phyloP scores from a whole-genome alignment of 805 yeast genomes.

The Candida ipomoeae region DNA sequence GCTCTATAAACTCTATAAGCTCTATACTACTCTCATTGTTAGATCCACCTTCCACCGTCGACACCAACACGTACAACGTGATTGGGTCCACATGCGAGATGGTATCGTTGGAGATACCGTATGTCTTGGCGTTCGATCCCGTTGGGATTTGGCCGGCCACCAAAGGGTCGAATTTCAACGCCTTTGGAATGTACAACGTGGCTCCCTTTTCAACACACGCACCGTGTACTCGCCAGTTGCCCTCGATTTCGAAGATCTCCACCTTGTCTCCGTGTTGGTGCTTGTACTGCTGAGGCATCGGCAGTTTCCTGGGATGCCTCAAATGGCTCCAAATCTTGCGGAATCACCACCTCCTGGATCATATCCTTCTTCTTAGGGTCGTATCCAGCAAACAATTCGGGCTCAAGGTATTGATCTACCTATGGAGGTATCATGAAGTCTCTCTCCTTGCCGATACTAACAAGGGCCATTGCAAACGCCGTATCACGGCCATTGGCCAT shows the following conservation, averaged over 20 bases:
- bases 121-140: conserved; percentile 94
- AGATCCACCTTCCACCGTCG: conserved; percentile 96
- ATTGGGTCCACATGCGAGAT: conserved; percentile 94
- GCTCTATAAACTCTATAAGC: too few relatives aligned
- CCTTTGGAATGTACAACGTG: conserved; percentile 84
- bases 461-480: too few relatives aligned
- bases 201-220: conserved; percentile 90
- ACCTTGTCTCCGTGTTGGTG: conserved; percentile 91
- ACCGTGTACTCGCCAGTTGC: conserved; percentile 91
- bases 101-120: conserved; percentile 93
- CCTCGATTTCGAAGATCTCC: conserved; percentile 85
- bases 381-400: conserved; percentile 90
- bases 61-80: conserved; percentile 86
- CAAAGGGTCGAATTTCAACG: conserved; percentile 66
- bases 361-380: conserved; percentile 91
- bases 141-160: conserved; percentile 95
- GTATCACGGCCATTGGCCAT: too few relatives aligned
- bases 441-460: too few relatives aligned
- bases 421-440: too few relatives aligned
- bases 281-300: conserved; percentile 85
- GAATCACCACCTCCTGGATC: conserved; percentile 93
- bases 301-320: conserved; percentile 96
- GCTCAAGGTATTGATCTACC: too few relatives aligned
- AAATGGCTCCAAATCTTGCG: conserved; percentile 94
- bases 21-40: too few relatives aligned